These are phyloP conservation scores for Saccharomycopsis fodiens DNA, from an alignment of 805 yeast genomes.

Conservation along the genomic window DNA sequence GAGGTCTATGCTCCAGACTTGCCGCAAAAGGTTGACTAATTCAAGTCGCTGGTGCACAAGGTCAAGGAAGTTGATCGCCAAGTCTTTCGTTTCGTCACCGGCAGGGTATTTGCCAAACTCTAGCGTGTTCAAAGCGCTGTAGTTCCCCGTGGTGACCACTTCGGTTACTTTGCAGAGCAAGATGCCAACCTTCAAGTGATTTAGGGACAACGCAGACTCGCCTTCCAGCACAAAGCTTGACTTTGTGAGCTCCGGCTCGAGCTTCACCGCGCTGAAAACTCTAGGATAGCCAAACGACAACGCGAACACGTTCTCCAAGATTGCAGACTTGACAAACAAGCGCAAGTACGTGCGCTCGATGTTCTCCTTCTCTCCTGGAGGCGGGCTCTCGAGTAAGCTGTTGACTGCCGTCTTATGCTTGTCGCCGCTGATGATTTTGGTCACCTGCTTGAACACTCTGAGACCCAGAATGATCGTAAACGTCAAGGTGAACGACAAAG, in stretches of 20 bases:
- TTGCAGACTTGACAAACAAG: constrained; percentile 39
- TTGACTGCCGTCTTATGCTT: not conserved
- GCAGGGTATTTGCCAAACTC: not conserved
- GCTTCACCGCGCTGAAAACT: constrained; percentile 23
- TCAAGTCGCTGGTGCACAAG: constrained; percentile 30
- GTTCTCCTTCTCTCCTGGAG: constrained; percentile 22
- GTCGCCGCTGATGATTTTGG: constrained; percentile 25
- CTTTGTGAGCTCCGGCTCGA: constrained; percentile 21
- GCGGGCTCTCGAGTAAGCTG: not conserved
- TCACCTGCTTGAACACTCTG: constrained; percentile 31
- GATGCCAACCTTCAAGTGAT: constrained; percentile 25
- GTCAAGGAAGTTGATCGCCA: constrained; percentile 22
- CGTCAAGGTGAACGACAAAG: constrained; percentile 48
- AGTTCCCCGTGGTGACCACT: not conserved
- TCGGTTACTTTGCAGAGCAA: constrained; percentile 20
- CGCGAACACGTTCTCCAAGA: constrained; percentile 46
- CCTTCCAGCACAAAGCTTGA: constrained; percentile 15
- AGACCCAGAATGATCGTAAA: constrained; percentile 52
- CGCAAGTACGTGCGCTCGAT: constrained; percentile 30
- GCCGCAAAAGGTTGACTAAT: constrained; percentile 26
- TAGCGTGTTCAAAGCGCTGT: not conserved
- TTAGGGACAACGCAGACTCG: constrained; percentile 20
- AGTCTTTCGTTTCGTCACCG: constrained; percentile 8
- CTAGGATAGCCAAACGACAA: constrained; percentile 44
- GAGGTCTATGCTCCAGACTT: constrained; percentile 15